Base-by-base conservation (phyloP, 306 rosid species). In the Rosa persica region DNA sequence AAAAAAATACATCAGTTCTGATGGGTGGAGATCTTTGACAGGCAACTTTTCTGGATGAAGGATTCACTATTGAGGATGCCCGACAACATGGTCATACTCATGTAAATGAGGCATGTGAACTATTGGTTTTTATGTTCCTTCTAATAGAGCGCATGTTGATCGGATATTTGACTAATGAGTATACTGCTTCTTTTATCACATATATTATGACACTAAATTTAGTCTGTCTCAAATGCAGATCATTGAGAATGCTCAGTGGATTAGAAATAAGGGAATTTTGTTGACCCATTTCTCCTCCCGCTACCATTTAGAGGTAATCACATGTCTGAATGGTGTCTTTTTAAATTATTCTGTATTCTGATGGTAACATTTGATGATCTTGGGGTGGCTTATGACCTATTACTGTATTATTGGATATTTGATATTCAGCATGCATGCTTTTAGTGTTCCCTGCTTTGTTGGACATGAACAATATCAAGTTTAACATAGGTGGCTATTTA, bases 1-100 rank as follows among this genome's bases (percentile, higher is more conserved):
- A 73, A 67, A 72, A 51, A 16, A 3, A 23, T 13, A 61, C 39
- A 61, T 78, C 42, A 73, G 73, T 4, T 80, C 82, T 74, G 73
- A 81, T 58, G 64, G 73, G 30, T 67, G 61, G 80, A 75, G 65
- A 70, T 77, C 20, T 55, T 76, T 62, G 43, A 78, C 83, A 94
- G 98, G 97, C 97, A 84, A 92, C 98, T 80, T 92, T 94, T 81
- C 88, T 94, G 57, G 97, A 94, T 73, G 97, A 92, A n/a, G 88
- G 88, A 30, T 82, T 73, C 88, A 92, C 87, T 88, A 66, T 85
- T 69, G 97, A 92, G 54, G 97, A 94, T 65, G 97, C 98, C 30
- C 91, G 90, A 70, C 84, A 88, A 78, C 98, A 67, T 72, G 98
- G 98, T 38, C 98, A 94, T 80, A 94, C 92, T 71, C 98, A 94